A percentile compares a stretch with the other conserved stretches of the same genome.
Conservation (phyloP, 1,284 basidiomycete species). For the Irpex sp. region DNA sequence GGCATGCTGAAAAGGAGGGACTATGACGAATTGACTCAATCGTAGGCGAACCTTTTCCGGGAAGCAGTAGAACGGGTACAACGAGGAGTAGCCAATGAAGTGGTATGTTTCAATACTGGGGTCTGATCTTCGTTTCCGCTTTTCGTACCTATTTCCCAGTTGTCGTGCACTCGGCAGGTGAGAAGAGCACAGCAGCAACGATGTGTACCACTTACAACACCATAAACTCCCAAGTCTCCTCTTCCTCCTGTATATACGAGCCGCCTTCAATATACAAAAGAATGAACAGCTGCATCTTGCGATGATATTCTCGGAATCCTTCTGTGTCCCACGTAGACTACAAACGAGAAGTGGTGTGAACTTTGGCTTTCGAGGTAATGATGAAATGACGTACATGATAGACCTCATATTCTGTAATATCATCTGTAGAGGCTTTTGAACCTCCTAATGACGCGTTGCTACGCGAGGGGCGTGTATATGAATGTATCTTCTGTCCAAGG, state of each 20-base stretch:
- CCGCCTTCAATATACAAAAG: constrained; percentile 94
- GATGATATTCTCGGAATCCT: constrained; percentile 90
- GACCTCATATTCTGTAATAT: constrained; percentile 6
- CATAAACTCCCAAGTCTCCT: constrained; percentile 87
- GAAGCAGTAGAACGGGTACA: constrained; percentile 93
- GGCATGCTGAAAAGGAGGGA: constrained; percentile 83
- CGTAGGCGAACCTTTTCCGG: constrained; percentile 85
- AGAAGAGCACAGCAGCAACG: background rate
- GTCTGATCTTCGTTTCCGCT: constrained; percentile 58
- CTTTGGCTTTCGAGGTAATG: background rate
- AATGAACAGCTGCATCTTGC: constrained; percentile 94
- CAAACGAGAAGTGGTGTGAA: background rate
- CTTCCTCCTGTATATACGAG: constrained; percentile 88
- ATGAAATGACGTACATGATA: constrained; percentile 5
- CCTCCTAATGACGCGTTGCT: background rate
- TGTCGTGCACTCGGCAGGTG: no score
- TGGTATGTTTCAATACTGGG: constrained; percentile 69
- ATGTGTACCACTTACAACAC: constrained; percentile 51
- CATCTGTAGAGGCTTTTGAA: background rate
- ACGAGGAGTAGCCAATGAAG: constrained; percentile 88
- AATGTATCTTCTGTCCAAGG: constrained; percentile 62
- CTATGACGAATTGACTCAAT: constrained; percentile 90
- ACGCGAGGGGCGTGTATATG: constrained; percentile 4
- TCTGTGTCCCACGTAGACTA: constrained; percentile 84
- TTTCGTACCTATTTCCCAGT: constrained; percentile 64